Evolutionary conservation across 495 filamentous ascomycete genomes (phyloP), one percentile per base, ranked within the genome.

Genomic region (Penicillium paxilli): DNA sequence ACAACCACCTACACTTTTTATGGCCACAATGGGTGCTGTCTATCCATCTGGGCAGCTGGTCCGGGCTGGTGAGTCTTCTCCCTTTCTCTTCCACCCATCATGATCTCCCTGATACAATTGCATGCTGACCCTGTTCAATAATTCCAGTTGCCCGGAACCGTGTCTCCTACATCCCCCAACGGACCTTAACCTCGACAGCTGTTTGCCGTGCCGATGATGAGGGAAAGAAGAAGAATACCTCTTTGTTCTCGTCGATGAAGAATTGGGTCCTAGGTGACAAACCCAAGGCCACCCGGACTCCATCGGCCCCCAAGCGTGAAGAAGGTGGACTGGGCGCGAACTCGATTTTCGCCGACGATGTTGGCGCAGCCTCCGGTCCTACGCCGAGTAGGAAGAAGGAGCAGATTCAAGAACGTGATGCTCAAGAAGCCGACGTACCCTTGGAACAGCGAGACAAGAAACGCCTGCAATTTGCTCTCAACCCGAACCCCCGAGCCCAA

Each of bases 401-500:
- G 23, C 57, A 64, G 38, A 57, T 57, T 14, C n/a, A 41, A 20
- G 16, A 47, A 28, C 20, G 52, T 11, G 54, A 51, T 33, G 50
- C 47, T 16, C 49, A 52, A 22, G 42, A 32, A 21, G 21, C 49
- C 7, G 40, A 42, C 21, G n/a, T 58, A 16, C 38, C 51, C 8
- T 35, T 72, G 25, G 68, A 73, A 35, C 20, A 64, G 11, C 75
- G 83, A 37, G 71, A 84, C 51, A 67, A 70, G 17, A 66, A 68
- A 23, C 73, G 76, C 59, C 78, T 87, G 64, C 74, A 76, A 28
- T 58, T 75, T 37, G 83, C 76, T 11, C 67, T 88, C 45, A 85
- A 94, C 68, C 92, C 92, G 14, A 79, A 86, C 55, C 90, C 91
- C 12, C 61, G 71, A 23, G 71, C 70, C 19, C 79, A 90, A 47